Percentiles rank a stretch among this genome's conserved stretches.
These are phyloP conservation scores for Cadophora malorum DNA, from an alignment of 2,329 filamentous ascomycete species.

Conservation along the genomic window DNA sequence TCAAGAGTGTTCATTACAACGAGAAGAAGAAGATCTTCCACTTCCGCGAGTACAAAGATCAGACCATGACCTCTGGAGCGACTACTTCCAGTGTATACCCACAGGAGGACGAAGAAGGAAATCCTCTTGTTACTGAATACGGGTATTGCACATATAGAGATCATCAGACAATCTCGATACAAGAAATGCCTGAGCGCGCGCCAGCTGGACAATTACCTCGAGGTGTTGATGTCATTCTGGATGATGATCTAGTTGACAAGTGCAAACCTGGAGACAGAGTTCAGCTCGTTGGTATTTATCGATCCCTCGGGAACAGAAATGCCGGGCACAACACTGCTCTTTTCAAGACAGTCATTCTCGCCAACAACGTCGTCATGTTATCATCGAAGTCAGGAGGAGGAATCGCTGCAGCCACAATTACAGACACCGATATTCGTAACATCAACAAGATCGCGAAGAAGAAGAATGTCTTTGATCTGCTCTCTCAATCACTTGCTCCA, in stretches of 20 bases:
- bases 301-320: slow-evolving; percentile 93
- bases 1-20: slow-evolving; percentile 97
- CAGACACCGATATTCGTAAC: slow-evolving; percentile 95
- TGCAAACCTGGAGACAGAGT: slow-evolving; percentile 96
- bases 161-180: slow-evolving; percentile 96
- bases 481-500: slow-evolving; percentile 92
- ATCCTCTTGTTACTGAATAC: slow-evolving; percentile 92
- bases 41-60: slow-evolving; percentile 89
- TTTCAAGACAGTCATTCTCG: slow-evolving; percentile 92
- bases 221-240: slow-evolving; percentile 93
- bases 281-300: slow-evolving; percentile 94
- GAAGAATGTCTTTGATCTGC: slow-evolving; percentile 87
- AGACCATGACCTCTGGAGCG: slow-evolving; percentile 94
- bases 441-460: slow-evolving; percentile 98
- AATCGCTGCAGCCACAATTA: slow-evolving; percentile 89
- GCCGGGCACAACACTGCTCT: slow-evolving; percentile 88
- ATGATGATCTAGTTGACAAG: slow-evolving; percentile 93
- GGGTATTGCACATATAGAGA: slow-evolving; percentile 95
- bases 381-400: slow-evolving; percentile 97
- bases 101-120: slow-evolving; percentile 90
- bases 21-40: slow-evolving; percentile 86
- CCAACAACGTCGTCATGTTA: slow-evolving; percentile 92
- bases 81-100: slow-evolving; percentile 93
- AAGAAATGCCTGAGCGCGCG: slow-evolving; percentile 98
- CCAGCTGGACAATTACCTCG: slow-evolving; percentile 94